Evolutionary conservation across 2,329 filamentous ascomycete species (phyloP), one percentile per base, ranked within the genome.

Genomic region (Talaromyces pinophilus): DNA sequence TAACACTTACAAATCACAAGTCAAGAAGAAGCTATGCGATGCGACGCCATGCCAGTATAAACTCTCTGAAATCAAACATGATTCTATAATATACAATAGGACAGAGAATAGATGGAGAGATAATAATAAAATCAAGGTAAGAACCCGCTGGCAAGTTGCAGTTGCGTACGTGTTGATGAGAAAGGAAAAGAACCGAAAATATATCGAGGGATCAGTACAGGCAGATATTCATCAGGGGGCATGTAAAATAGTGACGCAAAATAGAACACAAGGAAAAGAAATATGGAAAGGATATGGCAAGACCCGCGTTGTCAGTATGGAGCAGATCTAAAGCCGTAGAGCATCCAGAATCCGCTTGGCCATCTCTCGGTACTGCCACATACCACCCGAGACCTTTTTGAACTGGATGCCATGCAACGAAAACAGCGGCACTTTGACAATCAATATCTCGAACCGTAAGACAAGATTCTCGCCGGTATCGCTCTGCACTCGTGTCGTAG

Each of bases 341-440:
- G 95, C 93, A 75, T 90, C 88, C 71, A 99, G 83, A 73, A 99
- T 97, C 73, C 93, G 93, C 79, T 97, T 93, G 42, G 95, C 95
- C 93, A 98, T 96, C 75, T 92, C 94, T 83, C 97, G 97, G 82
- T 96, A 99, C 79, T 97, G 93, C 93, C 94, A 98, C 67, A 95
- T 98, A 67, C 96, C 94, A 42, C 95, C 94, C 66, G 92, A 88
- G 71, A 98, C 90, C 76, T 95, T 93, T 85, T 99, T 99, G 83
- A 99, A 99, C 78, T 98, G 95, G 68, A 99, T 93, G 59, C 95
- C 95, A 75, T 99, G 94, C 66, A 99, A 81, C 50, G 91, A 93
- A 68, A 99, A 88, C 62, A 99, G 82, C 13, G 95, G 95, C 30
- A 99, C 93, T 81, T 99, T 99, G 76, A 99, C 95, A 71, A 99